Conservation (phyloP, 768 basidiomycete species). For the Suillus subalutaceus region DNA sequence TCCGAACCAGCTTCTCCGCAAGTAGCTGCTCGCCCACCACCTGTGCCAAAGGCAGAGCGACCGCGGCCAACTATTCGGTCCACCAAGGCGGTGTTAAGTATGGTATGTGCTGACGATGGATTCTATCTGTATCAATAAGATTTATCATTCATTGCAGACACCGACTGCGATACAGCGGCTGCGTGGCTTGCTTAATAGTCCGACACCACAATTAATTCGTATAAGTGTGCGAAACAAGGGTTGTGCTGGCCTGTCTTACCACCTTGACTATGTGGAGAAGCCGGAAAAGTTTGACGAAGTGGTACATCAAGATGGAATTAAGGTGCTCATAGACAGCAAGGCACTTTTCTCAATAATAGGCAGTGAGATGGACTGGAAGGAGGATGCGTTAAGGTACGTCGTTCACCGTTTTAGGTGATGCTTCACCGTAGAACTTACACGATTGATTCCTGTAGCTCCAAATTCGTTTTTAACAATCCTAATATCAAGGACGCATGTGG, state of each 20-base stretch:
- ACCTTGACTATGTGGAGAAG: constrained; percentile 92
- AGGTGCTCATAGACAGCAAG: constrained; percentile 93
- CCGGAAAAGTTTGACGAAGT: constrained; percentile 94
- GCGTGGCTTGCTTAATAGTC: constrained; percentile 71
- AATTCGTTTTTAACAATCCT: constrained; percentile 86
- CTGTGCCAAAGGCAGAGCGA: constrained; percentile 64
- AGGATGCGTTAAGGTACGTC: constrained; percentile 83
- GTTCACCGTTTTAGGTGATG: constrained; percentile 3
- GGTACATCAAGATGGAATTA: constrained; percentile 93
- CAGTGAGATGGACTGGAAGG: constrained; percentile 98
- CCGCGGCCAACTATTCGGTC: constrained; percentile 67
- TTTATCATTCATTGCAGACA: constrained; percentile 53
- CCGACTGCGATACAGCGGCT: constrained; percentile 76
- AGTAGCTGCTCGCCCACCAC: constrained; percentile 71
- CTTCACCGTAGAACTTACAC: constrained; percentile 8
- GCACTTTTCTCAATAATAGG: constrained; percentile 98
- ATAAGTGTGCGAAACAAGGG: constrained; percentile 98
- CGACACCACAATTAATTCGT: constrained; percentile 89
- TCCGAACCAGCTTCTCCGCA: constrained; percentile 71
- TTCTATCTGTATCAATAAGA: not conserved
- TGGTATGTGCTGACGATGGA: constrained; percentile 49
- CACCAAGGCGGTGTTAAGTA: constrained; percentile 74
- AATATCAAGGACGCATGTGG: constrained; percentile 96
- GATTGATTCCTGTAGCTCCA: constrained; percentile 53
- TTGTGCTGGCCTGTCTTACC: constrained; percentile 84